phyloP scores from a whole-genome alignment of 2,329 filamentous ascomycete species.

The Westerdykella ornata region DNA sequence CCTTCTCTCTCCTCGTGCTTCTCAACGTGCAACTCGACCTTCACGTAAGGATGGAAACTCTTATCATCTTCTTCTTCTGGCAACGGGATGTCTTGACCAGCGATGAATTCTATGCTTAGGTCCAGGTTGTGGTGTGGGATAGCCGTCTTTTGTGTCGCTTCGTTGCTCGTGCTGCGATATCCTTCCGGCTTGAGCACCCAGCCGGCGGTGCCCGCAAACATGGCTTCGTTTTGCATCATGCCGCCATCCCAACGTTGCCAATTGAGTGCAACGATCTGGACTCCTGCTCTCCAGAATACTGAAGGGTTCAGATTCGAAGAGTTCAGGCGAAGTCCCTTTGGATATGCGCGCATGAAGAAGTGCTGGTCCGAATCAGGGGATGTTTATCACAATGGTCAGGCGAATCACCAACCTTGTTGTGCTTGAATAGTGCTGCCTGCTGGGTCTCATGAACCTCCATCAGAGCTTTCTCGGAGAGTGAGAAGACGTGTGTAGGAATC shows the following conservation, averaged over 20 bases:
- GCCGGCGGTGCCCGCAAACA: constrained; percentile 75
- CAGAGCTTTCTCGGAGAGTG: constrained; percentile 55
- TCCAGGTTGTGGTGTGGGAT: constrained; percentile 53
- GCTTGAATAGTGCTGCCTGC: constrained; percentile 60
- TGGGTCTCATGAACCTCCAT: constrained; percentile 59
- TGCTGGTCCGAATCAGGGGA: constrained; percentile 25
- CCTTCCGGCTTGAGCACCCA: constrained; percentile 80
- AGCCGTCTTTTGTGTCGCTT: constrained; percentile 40
- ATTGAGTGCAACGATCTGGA: constrained; percentile 87
- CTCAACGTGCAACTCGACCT: constrained; percentile 75
- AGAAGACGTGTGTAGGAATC: constrained; percentile 58
- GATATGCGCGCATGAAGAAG: constrained; percentile 83
- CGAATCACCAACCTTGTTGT: constrained; percentile 54
- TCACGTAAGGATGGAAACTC: constrained; percentile 67
- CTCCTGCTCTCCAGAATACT: constrained; percentile 78
- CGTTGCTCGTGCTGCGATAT: constrained; percentile 50
- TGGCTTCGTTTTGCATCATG: constrained; percentile 93
- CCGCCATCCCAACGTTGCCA: constrained; percentile 89
- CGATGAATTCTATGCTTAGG: constrained; percentile 65
- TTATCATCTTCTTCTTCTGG: constrained; percentile 50
- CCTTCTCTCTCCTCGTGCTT: constrained; percentile 47
- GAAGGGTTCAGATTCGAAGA: constrained; percentile 84
- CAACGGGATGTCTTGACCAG: constrained; percentile 69
- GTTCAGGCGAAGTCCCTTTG: constrained; percentile 70
- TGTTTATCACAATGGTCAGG: neutral